Evolutionary conservation across 495 filamentous ascomycete genomes (phyloP).

Genomic region (Oleoguttula mirabilis): DNA sequence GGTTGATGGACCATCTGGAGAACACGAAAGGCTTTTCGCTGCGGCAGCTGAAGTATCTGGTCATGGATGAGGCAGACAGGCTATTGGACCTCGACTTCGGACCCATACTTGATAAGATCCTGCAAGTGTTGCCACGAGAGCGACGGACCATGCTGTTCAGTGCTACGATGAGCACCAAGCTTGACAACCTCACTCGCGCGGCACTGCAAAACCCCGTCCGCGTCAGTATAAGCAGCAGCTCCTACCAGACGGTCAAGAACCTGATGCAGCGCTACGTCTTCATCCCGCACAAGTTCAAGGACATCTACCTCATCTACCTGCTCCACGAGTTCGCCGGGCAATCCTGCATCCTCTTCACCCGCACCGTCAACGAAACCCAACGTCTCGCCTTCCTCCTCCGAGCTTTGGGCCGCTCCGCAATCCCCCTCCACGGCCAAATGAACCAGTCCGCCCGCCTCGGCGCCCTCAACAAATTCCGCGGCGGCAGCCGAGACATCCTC

Average conservation of each 20-base stretch:
- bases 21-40: conserved; percentile 93
- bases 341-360: conserved; percentile 73
- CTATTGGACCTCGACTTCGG: conserved; percentile 92
- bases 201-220: conserved; percentile 66
- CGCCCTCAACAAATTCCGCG: conserved; percentile 75
- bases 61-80: conserved; percentile 91
- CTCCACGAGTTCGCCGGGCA: conserved; percentile 78
- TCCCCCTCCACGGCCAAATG: conserved; percentile 84
- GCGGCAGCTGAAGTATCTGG: conserved; percentile 65
- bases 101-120: conserved; percentile 79
- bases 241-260: conserved; percentile 80
- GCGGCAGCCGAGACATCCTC: conserved; percentile 63
- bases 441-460: conserved; percentile 74
- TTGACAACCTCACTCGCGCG: conserved; percentile 82
- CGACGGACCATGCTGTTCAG: conserved; percentile 81
- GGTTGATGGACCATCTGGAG: conserved; percentile 84
- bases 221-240: conserved; percentile 61
- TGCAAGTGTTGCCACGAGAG: conserved; percentile 76
- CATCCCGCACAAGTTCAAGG: conserved; percentile 81
- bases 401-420: conserved; percentile 67
- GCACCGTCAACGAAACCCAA: conserved; percentile 88
- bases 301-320: conserved; percentile 75
- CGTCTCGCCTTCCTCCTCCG: conserved; percentile 71
- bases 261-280: conserved; percentile 73
- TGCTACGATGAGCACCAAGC: conserved; percentile 84